These are phyloP conservation scores for Isabelozyma pseudorhagii DNA, from an alignment of 805 yeast genomes.

Conservation along the genomic window DNA sequence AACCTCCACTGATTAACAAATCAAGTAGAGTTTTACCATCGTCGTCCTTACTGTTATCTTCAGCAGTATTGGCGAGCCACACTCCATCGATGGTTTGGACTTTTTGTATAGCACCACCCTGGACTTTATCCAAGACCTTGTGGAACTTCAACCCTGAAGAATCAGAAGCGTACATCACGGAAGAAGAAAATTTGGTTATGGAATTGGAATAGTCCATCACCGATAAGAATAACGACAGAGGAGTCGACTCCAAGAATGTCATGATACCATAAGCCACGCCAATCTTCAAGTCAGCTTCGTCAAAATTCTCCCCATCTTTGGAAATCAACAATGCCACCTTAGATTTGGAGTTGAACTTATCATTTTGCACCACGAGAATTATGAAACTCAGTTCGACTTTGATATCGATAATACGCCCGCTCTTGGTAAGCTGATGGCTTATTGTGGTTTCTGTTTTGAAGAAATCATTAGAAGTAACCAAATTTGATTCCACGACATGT, in stretches of 20 bases:
- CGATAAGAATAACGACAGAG: slow-evolving; percentile 30
- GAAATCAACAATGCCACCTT: slow-evolving; percentile 42
- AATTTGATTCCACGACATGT: slow-evolving; percentile 30
- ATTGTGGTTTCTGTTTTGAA: slow-evolving; percentile 33
- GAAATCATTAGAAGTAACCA: slow-evolving; percentile 43
- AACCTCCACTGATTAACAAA: slow-evolving; percentile 17
- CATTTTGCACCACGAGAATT: slow-evolving; percentile 38
- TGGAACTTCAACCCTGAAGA: slow-evolving; percentile 55
- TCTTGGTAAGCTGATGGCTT: slow-evolving; percentile 19
- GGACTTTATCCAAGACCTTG: slow-evolving; percentile 40
- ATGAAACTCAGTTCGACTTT: slow-evolving; percentile 39
- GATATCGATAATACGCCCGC: slow-evolving; percentile 31
- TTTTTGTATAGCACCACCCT: slow-evolving; percentile 42
- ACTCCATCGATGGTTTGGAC: slow-evolving; percentile 59
- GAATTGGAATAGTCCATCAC: slow-evolving; percentile 18
- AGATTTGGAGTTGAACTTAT: slow-evolving; percentile 38
- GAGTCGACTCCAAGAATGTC: slow-evolving; percentile 35
- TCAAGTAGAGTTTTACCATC: slow-evolving; percentile 22
- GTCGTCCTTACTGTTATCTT: slow-evolving; percentile 10
- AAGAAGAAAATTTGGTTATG: slow-evolving; percentile 8
- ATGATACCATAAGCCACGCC: slow-evolving; percentile 34
- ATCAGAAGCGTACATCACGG: slow-evolving; percentile 50
- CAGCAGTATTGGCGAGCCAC: slow-evolving; percentile 47
- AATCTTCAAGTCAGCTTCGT: slow-evolving; percentile 37
- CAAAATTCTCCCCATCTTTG: slow-evolving; percentile 42